Percentiles rank a stretch among this genome's conserved stretches.
phyloP scores from a whole-genome alignment of 2,329 filamentous ascomycete genomes.

The Aspergillus sp. region DNA sequence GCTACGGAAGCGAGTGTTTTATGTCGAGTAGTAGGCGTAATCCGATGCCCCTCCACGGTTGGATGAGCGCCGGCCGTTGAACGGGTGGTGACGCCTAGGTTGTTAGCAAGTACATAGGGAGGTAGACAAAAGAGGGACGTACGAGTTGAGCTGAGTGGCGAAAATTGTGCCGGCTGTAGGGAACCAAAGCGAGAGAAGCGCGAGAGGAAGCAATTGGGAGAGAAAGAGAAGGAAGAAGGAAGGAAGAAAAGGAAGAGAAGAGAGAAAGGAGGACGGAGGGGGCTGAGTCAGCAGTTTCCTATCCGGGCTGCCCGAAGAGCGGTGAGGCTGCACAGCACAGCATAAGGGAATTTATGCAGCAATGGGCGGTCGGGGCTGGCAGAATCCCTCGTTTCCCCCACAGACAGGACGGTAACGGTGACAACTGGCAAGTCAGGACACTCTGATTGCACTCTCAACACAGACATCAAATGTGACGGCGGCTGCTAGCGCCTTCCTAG shows the following conservation, averaged over 20 bases:
- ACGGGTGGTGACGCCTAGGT: conserved; percentile 79
- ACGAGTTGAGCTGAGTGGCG: conserved; percentile 97
- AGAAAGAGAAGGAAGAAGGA: conserved; percentile 1
- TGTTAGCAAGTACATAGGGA: conserved; percentile 3
- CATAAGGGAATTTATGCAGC: too few relatives aligned
- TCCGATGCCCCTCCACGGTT: conserved; percentile 71
- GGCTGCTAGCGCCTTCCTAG: too few relatives aligned
- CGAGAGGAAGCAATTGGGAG: too few relatives aligned
- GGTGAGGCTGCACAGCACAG: too few relatives aligned
- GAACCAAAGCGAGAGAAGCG: too few relatives aligned
- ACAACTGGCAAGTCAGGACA: too few relatives aligned
- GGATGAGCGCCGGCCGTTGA: conserved; percentile 92
- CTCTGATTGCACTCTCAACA: too few relatives aligned
- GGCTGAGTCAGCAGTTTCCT: background rate
- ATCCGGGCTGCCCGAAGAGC: too few relatives aligned
- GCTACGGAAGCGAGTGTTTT: conserved; percentile 24
- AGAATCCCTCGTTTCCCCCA: too few relatives aligned
- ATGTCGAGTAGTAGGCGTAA: conserved; percentile 38
- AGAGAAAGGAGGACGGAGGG: conserved; percentile 4
- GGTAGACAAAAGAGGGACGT: conserved; percentile 34
- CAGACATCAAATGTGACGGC: too few relatives aligned
- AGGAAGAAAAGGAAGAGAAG: conserved; percentile 2
- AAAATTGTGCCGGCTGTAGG: conserved; percentile 77
- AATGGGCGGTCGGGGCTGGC: too few relatives aligned
- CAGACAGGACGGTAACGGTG: too few relatives aligned